Conservation (phyloP, 1,284 basidiomycete genomes). For the Xerocomus minutiporus region DNA sequence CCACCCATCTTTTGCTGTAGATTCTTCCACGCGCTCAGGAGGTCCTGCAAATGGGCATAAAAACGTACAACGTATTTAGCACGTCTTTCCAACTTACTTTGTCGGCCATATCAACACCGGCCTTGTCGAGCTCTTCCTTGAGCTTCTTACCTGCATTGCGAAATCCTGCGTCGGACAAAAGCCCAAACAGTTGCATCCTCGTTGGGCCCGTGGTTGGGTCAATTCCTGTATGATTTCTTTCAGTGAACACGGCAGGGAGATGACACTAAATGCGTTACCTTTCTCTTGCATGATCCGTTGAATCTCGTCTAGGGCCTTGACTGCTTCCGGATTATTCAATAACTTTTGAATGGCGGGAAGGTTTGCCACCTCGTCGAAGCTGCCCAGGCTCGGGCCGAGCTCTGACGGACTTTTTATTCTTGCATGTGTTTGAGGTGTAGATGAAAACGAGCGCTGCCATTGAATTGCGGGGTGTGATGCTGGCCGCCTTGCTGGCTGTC, state of each 20-base stretch:
- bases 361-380: slow-evolving; percentile 37
- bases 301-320: slow-evolving; percentile 42
- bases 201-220: slow-evolving; percentile 46
- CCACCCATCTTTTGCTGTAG: slow-evolving; percentile 30
- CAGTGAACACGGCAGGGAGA: slow-evolving; percentile 1
- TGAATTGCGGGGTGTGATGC: slow-evolving; percentile 16
- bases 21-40: slow-evolving; percentile 34
- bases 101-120: slow-evolving; percentile 51
- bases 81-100: slow-evolving; percentile 32
- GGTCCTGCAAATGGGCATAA: slow-evolving; percentile 22
- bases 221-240: slow-evolving; percentile 36
- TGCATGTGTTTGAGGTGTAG: slow-evolving; percentile 33
- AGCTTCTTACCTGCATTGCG: slow-evolving; percentile 44
- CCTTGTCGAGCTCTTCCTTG: slow-evolving; percentile 51
- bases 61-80: slow-evolving; percentile 1
- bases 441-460: slow-evolving; percentile 34
- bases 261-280: slow-evolving; percentile 35
- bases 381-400: slow-evolving; percentile 36
- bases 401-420: slow-evolving; percentile 32
- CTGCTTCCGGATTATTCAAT: slow-evolving; percentile 45
- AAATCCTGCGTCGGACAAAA: slow-evolving; percentile 51
- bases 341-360: slow-evolving; percentile 48
- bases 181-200: slow-evolving; percentile 48
- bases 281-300: slow-evolving; percentile 47
- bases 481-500: slow-evolving; percentile 13